phyloP scores from a whole-genome alignment of 1,284 basidiomycete species.

The Moesziomyces globuligerus region DNA sequence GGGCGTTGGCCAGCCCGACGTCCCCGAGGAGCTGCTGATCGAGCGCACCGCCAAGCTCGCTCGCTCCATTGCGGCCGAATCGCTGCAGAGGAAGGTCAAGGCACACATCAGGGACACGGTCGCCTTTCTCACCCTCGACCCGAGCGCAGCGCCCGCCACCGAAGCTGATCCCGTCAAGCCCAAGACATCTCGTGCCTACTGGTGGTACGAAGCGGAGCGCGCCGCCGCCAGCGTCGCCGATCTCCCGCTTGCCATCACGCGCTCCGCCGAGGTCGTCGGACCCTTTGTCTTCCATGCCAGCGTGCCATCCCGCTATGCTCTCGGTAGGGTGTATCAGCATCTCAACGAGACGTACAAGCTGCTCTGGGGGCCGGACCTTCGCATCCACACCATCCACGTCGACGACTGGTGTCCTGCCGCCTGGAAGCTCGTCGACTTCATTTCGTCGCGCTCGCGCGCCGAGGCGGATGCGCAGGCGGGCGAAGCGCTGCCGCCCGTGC shows the following conservation, averaged over 20 bases:
- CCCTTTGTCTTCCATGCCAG: constrained; percentile 31
- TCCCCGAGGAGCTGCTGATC: constrained; percentile 44
- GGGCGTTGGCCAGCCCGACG: constrained; percentile 24
- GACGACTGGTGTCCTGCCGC: constrained; percentile 49
- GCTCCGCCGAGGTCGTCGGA: constrained; percentile 52
- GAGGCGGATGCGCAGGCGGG: constrained; percentile 38
- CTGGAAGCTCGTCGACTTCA: constrained; percentile 43
- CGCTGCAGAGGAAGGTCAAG: constrained; percentile 24
- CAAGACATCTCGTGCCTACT: constrained; percentile 36
- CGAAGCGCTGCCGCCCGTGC: constrained; percentile 41
- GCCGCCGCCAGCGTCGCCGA: constrained; percentile 40
- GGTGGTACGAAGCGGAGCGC: constrained; percentile 57
- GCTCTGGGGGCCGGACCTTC: constrained; percentile 51
- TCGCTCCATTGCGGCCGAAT: constrained; percentile 31
- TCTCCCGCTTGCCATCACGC: constrained; percentile 48
- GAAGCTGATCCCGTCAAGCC: constrained; percentile 41
- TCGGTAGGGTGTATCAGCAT: constrained; percentile 37
- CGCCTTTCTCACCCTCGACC: constrained; percentile 41
- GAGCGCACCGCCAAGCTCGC: constrained; percentile 53
- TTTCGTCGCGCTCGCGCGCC: constrained; percentile 25
- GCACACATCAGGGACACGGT: constrained; percentile 54
- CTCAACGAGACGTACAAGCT: constrained; percentile 43
- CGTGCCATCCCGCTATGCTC: constrained; percentile 25
- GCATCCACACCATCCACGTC: constrained; percentile 49
- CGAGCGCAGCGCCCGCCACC: constrained; percentile 24